Evolutionary conservation across 768 basidiomycete species (phyloP).

Genomic region (Kwoniella mangroviensis): DNA sequence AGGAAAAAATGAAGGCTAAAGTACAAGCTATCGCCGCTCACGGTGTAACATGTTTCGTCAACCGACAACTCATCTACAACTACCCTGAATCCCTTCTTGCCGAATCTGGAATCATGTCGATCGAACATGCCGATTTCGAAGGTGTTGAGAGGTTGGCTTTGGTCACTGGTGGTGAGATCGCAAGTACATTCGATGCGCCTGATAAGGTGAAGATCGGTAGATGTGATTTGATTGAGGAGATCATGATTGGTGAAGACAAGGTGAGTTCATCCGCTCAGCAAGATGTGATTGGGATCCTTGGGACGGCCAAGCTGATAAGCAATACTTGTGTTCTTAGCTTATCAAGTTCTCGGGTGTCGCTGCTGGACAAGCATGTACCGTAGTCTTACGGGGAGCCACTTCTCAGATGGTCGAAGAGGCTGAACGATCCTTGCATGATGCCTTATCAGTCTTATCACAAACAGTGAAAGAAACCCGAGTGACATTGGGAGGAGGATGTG

Average conservation of each 20-base stretch:
- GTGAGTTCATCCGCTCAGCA: slow-evolving; percentile 59
- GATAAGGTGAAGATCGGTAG: slow-evolving; percentile 88
- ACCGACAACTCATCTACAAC: slow-evolving; percentile 98
- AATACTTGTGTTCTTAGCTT: slow-evolving; percentile 64
- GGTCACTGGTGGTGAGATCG: slow-evolving; percentile 97
- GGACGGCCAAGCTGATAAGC: too few species aligned
- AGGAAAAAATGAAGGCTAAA: slow-evolving; percentile 99
- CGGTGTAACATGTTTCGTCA: slow-evolving; percentile 96
- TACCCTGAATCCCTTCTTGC: slow-evolving; percentile 95
- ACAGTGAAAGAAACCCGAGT: slow-evolving; percentile 96
- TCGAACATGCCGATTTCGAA: slow-evolving; percentile 99
- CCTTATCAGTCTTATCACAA: slow-evolving; percentile 94
- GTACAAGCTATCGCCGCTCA: slow-evolving; percentile 91
- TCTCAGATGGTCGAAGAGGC: slow-evolving; percentile 99
- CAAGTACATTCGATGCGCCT: slow-evolving; percentile 90
- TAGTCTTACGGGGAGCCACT: slow-evolving; percentile 95
- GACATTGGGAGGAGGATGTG: slow-evolving; percentile 93
- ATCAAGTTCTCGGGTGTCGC: slow-evolving; percentile 99
- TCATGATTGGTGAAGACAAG: slow-evolving; percentile 99
- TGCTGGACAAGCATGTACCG: slow-evolving; percentile 95
- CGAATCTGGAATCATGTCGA: slow-evolving; percentile 91
- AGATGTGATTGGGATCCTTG: too few species aligned
- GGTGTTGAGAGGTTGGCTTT: slow-evolving; percentile 94
- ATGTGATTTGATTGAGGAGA: slow-evolving; percentile 95
- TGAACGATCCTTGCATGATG: slow-evolving; percentile 95